Percentiles rank a stretch among this genome's conserved stretches.
These are phyloP conservation scores for Anacardium occidentale DNA, from an alignment of 345 rosid species.

Conservation along the genomic window DNA sequence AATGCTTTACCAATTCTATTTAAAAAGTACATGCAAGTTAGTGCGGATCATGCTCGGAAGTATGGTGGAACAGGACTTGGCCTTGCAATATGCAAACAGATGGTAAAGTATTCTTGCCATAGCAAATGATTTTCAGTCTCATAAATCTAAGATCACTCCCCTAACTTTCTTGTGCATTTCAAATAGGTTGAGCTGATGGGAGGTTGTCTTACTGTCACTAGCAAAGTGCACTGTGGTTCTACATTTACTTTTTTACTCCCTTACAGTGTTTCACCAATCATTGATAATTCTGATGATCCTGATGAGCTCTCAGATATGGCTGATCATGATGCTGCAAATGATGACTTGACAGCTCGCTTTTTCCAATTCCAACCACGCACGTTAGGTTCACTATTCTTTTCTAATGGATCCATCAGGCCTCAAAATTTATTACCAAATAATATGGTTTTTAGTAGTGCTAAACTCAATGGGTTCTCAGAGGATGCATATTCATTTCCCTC, in stretches of 20 bases:
- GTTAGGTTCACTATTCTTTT: conserved; percentile 55
- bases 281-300: conserved; percentile 67
- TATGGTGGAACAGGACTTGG: conserved; percentile 98
- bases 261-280: conserved; percentile 56
- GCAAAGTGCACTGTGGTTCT: conserved; percentile 76
- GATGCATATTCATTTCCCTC: conserved; percentile 41
- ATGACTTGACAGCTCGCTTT: conserved; percentile 66
- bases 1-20: conserved; percentile 82
- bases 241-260: conserved; percentile 87
- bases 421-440: conserved; percentile 33
- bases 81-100: conserved; percentile 94
- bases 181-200: conserved; percentile 95
- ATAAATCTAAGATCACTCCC: not conserved
- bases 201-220: conserved; percentile 82
- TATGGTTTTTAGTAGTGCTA: conserved; percentile 37
- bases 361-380: conserved; percentile 78
- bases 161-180: conserved; percentile 23
- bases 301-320: conserved; percentile 75
- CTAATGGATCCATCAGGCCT: conserved; percentile 51
- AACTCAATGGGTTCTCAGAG: conserved; percentile 36
- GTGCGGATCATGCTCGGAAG: conserved; percentile 91
- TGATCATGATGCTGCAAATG: conserved; percentile 52
- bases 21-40: conserved; percentile 92
- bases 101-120: conserved; percentile 46
- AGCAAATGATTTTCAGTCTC: not conserved